These are phyloP conservation scores for Erythrophleum fordii DNA, from an alignment of 306 rosid genomes.

Conservation along the genomic window DNA sequence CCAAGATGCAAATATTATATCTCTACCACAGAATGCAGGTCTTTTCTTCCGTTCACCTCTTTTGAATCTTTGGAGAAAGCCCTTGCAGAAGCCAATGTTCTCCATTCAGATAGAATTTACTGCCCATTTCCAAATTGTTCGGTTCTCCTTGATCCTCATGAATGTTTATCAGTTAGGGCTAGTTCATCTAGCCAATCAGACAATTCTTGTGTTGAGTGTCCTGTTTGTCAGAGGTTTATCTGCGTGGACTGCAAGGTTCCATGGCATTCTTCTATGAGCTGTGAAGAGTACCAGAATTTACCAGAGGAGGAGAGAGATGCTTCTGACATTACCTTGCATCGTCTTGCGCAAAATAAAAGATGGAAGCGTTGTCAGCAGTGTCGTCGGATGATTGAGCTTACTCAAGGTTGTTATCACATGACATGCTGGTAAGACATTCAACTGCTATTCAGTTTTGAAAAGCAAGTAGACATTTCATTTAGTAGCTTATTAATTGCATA, in stretches of 20 bases:
- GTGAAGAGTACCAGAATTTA: slow-evolving; percentile 77
- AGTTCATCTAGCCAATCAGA: slow-evolving; percentile 86
- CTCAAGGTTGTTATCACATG: slow-evolving; percentile 92
- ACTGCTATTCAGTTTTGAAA: slow-evolving; percentile 6
- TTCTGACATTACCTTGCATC: slow-evolving; percentile 71
- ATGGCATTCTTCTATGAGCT: slow-evolving; percentile 91
- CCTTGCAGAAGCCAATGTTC: slow-evolving; percentile 63
- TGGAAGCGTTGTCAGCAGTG: slow-evolving; percentile 97
- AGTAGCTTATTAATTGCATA: background rate
- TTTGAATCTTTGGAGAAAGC: slow-evolving; percentile 72
- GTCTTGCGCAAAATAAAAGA: slow-evolving; percentile 71
- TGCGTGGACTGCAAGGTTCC: slow-evolving; percentile 87
- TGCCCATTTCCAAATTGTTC: slow-evolving; percentile 93
- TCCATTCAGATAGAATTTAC: slow-evolving; percentile 64
- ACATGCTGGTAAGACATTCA: slow-evolving; percentile 79
- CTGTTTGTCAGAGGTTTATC: slow-evolving; percentile 81
- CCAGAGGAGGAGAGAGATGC: slow-evolving; percentile 85
- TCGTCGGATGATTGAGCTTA: slow-evolving; percentile 80
- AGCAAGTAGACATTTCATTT: background rate
- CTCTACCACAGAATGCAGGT: slow-evolving; percentile 64
- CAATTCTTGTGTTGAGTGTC: slow-evolving; percentile 83
- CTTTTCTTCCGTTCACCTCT: slow-evolving; percentile 79
- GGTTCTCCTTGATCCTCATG: slow-evolving; percentile 72
- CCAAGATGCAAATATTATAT: slow-evolving; percentile 77
- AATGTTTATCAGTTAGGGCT: slow-evolving; percentile 68